Percentiles rank a stretch among this genome's conserved stretches.
These are phyloP conservation scores for Penicillium cosmopolitanum DNA, from an alignment of 495 filamentous ascomycete species.

Conservation along the genomic window DNA sequence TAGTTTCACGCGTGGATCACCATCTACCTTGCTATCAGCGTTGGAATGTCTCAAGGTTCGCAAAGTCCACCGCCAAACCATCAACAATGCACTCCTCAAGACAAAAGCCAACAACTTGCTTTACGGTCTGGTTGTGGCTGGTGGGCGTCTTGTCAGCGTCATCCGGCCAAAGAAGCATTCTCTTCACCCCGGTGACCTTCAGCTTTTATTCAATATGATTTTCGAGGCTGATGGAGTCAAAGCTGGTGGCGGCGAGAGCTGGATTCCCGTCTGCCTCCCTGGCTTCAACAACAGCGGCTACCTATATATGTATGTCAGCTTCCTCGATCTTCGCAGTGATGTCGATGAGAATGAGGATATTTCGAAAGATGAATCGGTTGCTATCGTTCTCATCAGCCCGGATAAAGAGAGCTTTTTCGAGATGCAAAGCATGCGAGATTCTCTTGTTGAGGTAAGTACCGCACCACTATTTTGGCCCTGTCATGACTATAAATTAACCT, in stretches of 20 bases:
- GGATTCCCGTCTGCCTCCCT: slow-evolving; percentile 95
- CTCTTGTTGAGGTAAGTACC: slow-evolving; percentile 63
- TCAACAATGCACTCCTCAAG: slow-evolving; percentile 86
- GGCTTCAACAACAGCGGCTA: slow-evolving; percentile 98
- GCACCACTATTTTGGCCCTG: neutral
- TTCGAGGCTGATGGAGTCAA: slow-evolving; percentile 91
- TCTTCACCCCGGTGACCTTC: slow-evolving; percentile 91
- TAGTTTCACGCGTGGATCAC: slow-evolving; percentile 90
- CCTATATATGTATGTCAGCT: slow-evolving; percentile 98
- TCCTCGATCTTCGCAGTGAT: slow-evolving; percentile 59
- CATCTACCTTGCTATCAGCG: slow-evolving; percentile 83
- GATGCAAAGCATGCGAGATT: slow-evolving; percentile 80
- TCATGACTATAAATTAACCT: neutral
- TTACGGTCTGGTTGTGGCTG: slow-evolving; percentile 93
- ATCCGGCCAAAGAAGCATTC: slow-evolving; percentile 93
- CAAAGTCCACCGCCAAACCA: slow-evolving; percentile 80
- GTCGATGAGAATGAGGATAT: slow-evolving; percentile 39
- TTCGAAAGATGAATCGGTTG: slow-evolving; percentile 73
- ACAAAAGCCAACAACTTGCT: slow-evolving; percentile 73
- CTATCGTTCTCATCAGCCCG: slow-evolving; percentile 87
- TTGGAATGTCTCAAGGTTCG: slow-evolving; percentile 88
- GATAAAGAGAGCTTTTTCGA: slow-evolving; percentile 93
- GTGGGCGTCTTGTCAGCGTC: slow-evolving; percentile 92
- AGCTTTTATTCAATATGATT: slow-evolving; percentile 99
- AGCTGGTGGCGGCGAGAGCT: slow-evolving; percentile 89